A percentile compares a stretch with the other conserved stretches of the same genome.
Conservation (phyloP, 495 filamentous ascomycete species). For the Penicillium psychrofluorescens region DNA sequence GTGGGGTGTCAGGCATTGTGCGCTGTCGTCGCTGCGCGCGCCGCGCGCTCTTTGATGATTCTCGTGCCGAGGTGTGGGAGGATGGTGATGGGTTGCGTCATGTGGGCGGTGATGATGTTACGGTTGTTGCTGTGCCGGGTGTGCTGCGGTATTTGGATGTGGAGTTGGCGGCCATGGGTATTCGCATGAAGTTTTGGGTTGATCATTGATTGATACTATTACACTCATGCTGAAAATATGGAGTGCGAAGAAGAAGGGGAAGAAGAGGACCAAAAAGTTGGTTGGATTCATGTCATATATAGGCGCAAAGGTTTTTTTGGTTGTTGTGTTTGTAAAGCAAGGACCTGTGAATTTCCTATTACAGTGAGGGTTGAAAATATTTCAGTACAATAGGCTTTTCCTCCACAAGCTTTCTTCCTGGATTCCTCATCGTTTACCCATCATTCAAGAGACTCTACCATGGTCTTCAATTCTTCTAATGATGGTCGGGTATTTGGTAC, state of each 20-base stretch:
- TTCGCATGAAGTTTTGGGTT: conserved; percentile 83
- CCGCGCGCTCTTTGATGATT: conserved; percentile 53
- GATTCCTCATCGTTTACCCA: too few relatives aligned
- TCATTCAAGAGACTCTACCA: too few relatives aligned
- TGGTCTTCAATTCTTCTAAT: too few relatives aligned
- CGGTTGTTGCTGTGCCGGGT: conserved; percentile 84
- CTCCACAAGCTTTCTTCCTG: too few relatives aligned
- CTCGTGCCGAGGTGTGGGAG: conserved; percentile 76
- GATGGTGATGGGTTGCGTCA: conserved; percentile 76
- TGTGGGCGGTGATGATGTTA: conserved; percentile 83
- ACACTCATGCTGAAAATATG: background rate
- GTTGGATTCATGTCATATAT: conserved; percentile 20
- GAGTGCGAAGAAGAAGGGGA: too few relatives aligned
- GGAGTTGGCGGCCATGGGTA: conserved; percentile 88
- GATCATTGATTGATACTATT: conserved; percentile 26
- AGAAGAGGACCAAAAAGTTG: too few relatives aligned
- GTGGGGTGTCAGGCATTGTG: conserved; percentile 58
- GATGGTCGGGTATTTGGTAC: too few relatives aligned
- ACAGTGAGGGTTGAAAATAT: too few relatives aligned
- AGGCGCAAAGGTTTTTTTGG: conserved; percentile 17
- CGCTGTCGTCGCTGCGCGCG: conserved; percentile 79
- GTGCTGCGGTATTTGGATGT: conserved; percentile 91
- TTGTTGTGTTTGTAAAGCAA: conserved; percentile 9
- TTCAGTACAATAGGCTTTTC: too few relatives aligned
- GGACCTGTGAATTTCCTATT: too few relatives aligned